Conservation (phyloP, 345 rosid genomes). For the Arabidopsis arenosa region DNA sequence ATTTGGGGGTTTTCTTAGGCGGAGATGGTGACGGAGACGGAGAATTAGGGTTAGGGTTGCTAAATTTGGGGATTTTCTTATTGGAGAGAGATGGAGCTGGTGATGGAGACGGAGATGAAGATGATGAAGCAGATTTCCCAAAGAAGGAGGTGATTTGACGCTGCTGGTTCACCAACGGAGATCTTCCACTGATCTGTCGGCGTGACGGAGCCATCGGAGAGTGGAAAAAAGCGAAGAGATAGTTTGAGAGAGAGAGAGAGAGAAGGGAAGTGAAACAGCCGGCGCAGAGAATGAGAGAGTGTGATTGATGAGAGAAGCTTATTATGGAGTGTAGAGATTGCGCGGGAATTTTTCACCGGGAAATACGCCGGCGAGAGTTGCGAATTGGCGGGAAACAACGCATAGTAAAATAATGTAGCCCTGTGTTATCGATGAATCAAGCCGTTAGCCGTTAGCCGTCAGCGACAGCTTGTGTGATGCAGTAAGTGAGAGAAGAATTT, state of each 20-base stretch:
- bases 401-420: too few relatives aligned
- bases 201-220: slow-evolving; percentile 73
- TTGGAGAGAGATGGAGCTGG: slow-evolving; percentile 46
- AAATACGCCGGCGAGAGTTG: slow-evolving; percentile 35
- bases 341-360: slow-evolving; percentile 47
- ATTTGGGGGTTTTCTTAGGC: slow-evolving; percentile 48
- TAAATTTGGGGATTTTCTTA: slow-evolving; percentile 49
- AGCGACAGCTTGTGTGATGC: too few relatives aligned
- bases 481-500: too few relatives aligned
- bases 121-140: slow-evolving; percentile 46
- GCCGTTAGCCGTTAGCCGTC: too few relatives aligned
- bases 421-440: too few relatives aligned
- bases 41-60: slow-evolving; percentile 53
- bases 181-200: slow-evolving; percentile 75
- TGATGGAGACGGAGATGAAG: slow-evolving; percentile 51
- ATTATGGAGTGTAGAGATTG: slow-evolving; percentile 6
- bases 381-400: slow-evolving; percentile 49
- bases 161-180: slow-evolving; percentile 88
- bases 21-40: slow-evolving; percentile 46
- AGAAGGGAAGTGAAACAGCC: slow-evolving; percentile 13
- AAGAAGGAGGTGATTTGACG: slow-evolving; percentile 94
- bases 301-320: neutral
- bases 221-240: slow-evolving; percentile 11
- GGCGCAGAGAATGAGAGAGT: neutral
- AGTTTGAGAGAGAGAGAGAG: neutral